Evolutionary conservation across 345 rosid genomes (phyloP).

Genomic region (Ceriops tagal): DNA sequence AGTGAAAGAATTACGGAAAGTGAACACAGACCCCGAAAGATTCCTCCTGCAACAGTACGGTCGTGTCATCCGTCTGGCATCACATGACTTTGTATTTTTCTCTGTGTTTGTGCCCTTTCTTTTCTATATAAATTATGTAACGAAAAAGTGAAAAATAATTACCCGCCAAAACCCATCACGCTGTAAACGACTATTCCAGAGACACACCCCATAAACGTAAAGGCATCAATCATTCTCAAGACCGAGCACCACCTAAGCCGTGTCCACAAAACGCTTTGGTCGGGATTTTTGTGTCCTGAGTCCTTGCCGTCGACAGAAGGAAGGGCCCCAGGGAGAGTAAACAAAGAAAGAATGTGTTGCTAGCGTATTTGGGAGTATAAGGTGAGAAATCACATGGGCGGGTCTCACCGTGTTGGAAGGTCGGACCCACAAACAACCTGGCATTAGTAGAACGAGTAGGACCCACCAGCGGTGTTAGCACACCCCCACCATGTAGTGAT

Average conservation of each 20-base stretch:
- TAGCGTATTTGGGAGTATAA: not conserved
- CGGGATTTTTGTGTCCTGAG: too few relatives aligned
- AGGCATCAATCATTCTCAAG: too few relatives aligned
- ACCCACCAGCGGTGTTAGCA: too few relatives aligned
- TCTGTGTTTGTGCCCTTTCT: conserved; percentile 15
- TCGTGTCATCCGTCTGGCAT: conserved; percentile 29
- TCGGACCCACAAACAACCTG: conserved; percentile 35
- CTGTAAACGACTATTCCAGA: too few relatives aligned
- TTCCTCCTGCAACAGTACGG: conserved; percentile 23
- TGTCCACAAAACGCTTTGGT: too few relatives aligned
- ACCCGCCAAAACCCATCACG: too few relatives aligned
- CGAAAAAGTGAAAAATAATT: too few relatives aligned
- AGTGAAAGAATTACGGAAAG: not conserved
- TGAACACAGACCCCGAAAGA: conserved; percentile 24
- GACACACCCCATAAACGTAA: too few relatives aligned
- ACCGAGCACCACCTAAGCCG: too few relatives aligned
- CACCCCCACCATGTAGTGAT: not conserved
- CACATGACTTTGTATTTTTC: conserved; percentile 3
- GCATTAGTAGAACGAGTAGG: not conserved
- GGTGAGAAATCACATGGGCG: conserved; percentile 25
- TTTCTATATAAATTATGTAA: too few relatives aligned
- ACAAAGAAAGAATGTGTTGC: not conserved
- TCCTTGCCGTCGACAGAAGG: too few relatives aligned
- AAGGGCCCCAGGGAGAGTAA: not conserved
- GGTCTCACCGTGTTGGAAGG: not conserved